Evolutionary conservation across 768 basidiomycete genomes (phyloP).

Genomic region (Leucosporidium yakuticum): DNA sequence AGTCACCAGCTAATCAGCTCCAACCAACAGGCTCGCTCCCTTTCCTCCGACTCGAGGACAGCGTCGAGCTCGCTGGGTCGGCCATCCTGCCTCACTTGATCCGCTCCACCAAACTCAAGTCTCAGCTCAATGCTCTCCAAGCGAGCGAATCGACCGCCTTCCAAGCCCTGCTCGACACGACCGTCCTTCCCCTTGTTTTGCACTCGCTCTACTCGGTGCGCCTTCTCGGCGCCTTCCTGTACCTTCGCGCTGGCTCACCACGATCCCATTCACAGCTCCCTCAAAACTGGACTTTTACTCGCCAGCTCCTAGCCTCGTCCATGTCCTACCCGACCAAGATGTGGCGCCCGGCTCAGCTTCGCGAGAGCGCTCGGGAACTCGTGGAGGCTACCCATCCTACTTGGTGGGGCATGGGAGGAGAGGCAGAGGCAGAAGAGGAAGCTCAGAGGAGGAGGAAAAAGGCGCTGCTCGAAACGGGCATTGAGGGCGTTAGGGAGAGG

Average conservation of each 20-base stretch:
- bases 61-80: conserved; percentile 8
- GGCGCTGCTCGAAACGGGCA: conserved; percentile 27
- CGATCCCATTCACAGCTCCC: conserved; percentile 11
- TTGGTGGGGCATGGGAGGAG: conserved; percentile 34
- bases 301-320: conserved; percentile 20
- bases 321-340: conserved; percentile 23
- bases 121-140: background rate
- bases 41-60: conserved; percentile 14
- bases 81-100: conserved; percentile 24
- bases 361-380: conserved; percentile 11
- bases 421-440: conserved; percentile 26
- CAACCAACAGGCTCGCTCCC: conserved; percentile 14
- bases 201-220: conserved; percentile 33
- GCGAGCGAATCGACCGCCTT: conserved; percentile 10
- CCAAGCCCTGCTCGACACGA: conserved; percentile 26
- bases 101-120: background rate
- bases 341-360: conserved; percentile 25
- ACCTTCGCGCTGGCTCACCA: background rate
- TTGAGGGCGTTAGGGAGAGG: conserved; percentile 26
- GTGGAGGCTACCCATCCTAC: conserved; percentile 23
- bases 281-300: conserved; percentile 25
- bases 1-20: background rate
- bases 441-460: conserved; percentile 12
- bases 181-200: conserved; percentile 29
- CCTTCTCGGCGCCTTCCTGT: background rate